Conservation (phyloP, 1,284 basidiomycete species). For the Boletus holoroseus region DNA sequence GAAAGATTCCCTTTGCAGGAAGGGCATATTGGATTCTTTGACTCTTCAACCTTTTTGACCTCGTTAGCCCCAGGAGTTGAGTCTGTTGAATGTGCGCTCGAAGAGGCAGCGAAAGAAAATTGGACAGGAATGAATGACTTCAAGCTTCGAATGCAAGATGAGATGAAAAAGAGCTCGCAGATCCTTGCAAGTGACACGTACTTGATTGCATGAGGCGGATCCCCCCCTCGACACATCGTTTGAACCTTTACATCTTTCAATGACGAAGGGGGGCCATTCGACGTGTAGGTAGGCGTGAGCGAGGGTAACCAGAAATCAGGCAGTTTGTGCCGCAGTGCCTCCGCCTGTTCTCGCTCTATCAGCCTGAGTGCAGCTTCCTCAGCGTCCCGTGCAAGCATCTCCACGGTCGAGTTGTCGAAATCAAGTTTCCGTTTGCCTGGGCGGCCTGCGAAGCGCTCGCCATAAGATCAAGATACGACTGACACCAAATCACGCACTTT, state of each 20-base stretch:
- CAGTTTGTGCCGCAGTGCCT: conserved; percentile 77
- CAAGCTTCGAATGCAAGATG: conserved; percentile 40
- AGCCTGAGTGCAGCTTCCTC: conserved; percentile 77
- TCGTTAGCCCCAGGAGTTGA: conserved; percentile 41
- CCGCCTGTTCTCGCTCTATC: conserved; percentile 82
- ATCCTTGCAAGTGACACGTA: conserved; percentile 38
- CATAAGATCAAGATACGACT: neutral
- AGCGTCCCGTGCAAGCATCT: conserved; percentile 68
- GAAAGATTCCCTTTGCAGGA: conserved; percentile 83
- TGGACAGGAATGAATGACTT: conserved; percentile 74
- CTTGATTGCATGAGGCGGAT: conserved; percentile 68
- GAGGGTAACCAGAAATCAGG: conserved; percentile 94
- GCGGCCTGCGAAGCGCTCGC: conserved; percentile 36
- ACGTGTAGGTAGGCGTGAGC: conserved; percentile 74
- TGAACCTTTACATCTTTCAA: conserved; percentile 78
- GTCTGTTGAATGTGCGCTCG: conserved; percentile 36
- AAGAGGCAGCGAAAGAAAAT: conserved; percentile 52
- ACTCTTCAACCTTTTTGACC: conserved; percentile 44
- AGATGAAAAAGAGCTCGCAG: neutral
- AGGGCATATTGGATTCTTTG: conserved; percentile 69
- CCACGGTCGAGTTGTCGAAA: conserved; percentile 67
- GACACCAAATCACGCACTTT: conserved; percentile 30
- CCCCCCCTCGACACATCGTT: conserved; percentile 78
- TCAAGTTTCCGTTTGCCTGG: conserved; percentile 72
- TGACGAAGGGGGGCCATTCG: conserved; percentile 55